Conservation (phyloP, 345 rosid genomes). For the Aquilaria malaccensis region DNA sequence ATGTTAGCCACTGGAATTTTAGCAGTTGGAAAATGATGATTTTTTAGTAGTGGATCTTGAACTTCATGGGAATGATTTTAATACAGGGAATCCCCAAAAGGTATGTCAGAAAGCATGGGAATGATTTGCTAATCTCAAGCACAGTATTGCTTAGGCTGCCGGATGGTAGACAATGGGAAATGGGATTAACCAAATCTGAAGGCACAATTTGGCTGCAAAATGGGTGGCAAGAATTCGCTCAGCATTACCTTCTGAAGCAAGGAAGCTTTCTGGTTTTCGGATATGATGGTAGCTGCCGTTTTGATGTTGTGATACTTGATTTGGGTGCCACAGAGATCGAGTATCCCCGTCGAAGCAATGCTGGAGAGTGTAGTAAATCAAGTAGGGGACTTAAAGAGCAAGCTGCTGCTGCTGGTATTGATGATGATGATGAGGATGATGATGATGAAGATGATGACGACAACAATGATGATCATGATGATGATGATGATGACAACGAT, state of each 20-base stretch:
- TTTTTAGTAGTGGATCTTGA: background rate
- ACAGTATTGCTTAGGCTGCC: constrained; percentile 3
- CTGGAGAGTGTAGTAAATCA: no score
- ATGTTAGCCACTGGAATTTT: no score
- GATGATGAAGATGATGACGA: no score
- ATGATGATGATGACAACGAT: no score
- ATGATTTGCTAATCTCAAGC: background rate
- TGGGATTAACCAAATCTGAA: background rate
- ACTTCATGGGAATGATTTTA: background rate
- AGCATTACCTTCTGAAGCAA: background rate
- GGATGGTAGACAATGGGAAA: background rate
- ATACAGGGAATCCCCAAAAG: constrained; percentile 1
- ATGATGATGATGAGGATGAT: no score
- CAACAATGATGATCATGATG: no score
- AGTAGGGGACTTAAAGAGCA: no score
- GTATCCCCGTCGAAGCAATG: no score
- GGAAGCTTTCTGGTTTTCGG: constrained; percentile 5
- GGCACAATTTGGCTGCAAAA: background rate
- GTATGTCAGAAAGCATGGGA: background rate
- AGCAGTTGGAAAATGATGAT: no score
- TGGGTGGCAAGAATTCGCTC: constrained; percentile 10
- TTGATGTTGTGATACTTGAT: background rate
- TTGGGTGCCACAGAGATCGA: no score
- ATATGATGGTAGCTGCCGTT: constrained; percentile 1
- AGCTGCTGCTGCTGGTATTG: no score